Evolutionary conservation across 75 land plant genomes (phyloP).

Genomic region (Picea glauca): DNA sequence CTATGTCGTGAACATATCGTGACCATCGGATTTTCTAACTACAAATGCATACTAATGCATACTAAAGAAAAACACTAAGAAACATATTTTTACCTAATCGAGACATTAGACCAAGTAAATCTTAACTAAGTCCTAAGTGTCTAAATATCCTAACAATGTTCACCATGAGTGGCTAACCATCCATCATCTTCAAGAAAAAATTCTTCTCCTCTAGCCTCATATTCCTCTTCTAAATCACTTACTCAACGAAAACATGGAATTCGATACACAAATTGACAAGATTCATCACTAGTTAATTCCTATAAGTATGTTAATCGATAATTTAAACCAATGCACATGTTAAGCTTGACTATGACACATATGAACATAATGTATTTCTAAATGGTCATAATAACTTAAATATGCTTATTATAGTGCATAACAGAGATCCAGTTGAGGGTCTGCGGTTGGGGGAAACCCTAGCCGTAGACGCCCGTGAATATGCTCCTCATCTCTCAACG

Average conservation of each 20-base stretch:
- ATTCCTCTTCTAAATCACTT: slow-evolving; percentile 80
- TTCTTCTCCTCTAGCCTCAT: slow-evolving; percentile 93
- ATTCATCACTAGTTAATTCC: not conserved
- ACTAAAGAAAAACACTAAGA: too few relatives aligned
- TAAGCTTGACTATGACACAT: not conserved
- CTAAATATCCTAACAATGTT: slow-evolving; percentile 5
- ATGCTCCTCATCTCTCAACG: too few relatives aligned
- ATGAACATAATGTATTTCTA: not conserved
- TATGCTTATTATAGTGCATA: too few relatives aligned
- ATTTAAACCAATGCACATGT: not conserved
- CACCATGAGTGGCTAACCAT: slow-evolving; percentile 97
- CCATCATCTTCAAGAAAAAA: slow-evolving; percentile 79
- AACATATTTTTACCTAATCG: too few relatives aligned
- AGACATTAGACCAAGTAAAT: too few relatives aligned
- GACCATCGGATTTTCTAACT: too few relatives aligned
- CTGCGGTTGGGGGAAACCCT: too few relatives aligned
- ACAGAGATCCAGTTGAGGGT: too few relatives aligned
- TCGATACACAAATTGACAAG: slow-evolving; percentile 20
- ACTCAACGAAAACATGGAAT: slow-evolving; percentile 94
- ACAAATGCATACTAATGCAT: too few relatives aligned
- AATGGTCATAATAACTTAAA: not conserved
- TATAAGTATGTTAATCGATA: slow-evolving; percentile 3
- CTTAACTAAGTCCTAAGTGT: too few relatives aligned
- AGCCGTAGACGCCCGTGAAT: too few relatives aligned
- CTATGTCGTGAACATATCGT: too few relatives aligned